phyloP scores from a whole-genome alignment of 1,139 yeast genomes.

The Candida freyschussii region DNA sequence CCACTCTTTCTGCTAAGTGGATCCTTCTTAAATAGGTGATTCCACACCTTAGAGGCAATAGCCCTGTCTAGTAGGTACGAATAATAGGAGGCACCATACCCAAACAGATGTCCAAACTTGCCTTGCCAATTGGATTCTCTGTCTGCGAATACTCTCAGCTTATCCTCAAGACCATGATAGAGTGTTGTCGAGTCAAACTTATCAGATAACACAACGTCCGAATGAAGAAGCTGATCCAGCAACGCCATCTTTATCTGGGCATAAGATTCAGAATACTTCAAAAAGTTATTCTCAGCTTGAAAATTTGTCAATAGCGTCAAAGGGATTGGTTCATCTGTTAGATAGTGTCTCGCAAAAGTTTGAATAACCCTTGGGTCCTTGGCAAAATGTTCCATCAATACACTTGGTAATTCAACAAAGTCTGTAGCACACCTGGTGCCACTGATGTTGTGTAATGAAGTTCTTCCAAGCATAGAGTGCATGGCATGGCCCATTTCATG shows the following conservation, averaged over 20 bases:
- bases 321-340: slow-evolving; percentile 61
- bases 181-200: slow-evolving; percentile 49
- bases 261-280: slow-evolving; percentile 71
- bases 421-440: slow-evolving; percentile 97
- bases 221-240: slow-evolving; percentile 78
- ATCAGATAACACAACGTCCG: slow-evolving; percentile 37
- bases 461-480: slow-evolving; percentile 94
- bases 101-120: slow-evolving; percentile 86
- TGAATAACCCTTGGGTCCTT: slow-evolving; percentile 72
- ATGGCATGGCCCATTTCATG: slow-evolving; percentile 99
- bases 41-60: slow-evolving; percentile 85
- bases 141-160: slow-evolving; percentile 55
- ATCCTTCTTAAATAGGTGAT: slow-evolving; percentile 57
- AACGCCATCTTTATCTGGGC: slow-evolving; percentile 89
- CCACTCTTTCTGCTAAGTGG: slow-evolving; percentile 77
- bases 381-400: slow-evolving; percentile 90
- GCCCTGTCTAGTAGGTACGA: slow-evolving; percentile 90
- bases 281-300: slow-evolving; percentile 46
- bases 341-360: slow-evolving; percentile 69
- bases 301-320: slow-evolving; percentile 43
- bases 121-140: slow-evolving; percentile 84
- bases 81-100: slow-evolving; percentile 93
- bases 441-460: slow-evolving; percentile 82
- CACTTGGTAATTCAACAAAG: slow-evolving; percentile 94
- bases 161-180: slow-evolving; percentile 62